Conservation (phyloP, 768 basidiomycete genomes). For the Hortiboletus campestris region DNA sequence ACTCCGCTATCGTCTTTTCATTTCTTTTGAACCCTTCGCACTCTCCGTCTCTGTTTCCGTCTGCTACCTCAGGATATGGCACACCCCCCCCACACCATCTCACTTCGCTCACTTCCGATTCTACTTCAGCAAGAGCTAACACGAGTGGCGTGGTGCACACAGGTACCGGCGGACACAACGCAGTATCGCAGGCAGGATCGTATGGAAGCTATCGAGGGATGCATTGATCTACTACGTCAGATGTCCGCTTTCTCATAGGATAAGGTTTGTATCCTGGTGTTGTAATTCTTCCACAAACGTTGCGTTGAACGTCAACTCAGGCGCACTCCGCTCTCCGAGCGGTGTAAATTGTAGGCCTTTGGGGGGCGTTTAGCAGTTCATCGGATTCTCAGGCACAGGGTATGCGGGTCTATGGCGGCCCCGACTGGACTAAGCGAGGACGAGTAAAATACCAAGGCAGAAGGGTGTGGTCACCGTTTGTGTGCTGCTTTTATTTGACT, state of each 20-base stretch:
- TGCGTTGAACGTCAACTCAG: too few relatives aligned
- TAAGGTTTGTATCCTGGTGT: not conserved
- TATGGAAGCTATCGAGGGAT: conserved; percentile 22
- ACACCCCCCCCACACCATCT: not conserved
- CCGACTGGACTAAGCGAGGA: not conserved
- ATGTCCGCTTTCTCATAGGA: too few relatives aligned
- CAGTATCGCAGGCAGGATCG: conserved; percentile 24
- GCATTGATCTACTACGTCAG: too few relatives aligned
- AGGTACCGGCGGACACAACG: conserved; percentile 20
- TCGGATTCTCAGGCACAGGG: too few relatives aligned
- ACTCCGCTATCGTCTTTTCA: not conserved
- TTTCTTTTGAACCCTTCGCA: not conserved
- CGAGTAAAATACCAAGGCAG: not conserved
- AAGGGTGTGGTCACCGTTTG: not conserved
- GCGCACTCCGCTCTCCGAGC: too few relatives aligned
- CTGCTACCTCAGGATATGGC: not conserved
- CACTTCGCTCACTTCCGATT: not conserved
- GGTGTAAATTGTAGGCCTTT: too few relatives aligned
- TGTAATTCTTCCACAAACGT: too few relatives aligned
- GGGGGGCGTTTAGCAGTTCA: too few relatives aligned
- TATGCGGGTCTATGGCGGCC: too few relatives aligned
- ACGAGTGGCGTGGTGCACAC: not conserved
- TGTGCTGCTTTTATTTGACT: not conserved
- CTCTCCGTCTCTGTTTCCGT: not conserved
- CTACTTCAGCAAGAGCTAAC: conserved; percentile 11